Percentiles rank a stretch among this genome's conserved stretches.
Evolutionary conservation across 805 yeast species (phyloP).

Genomic region (Komagataella pastoris): DNA sequence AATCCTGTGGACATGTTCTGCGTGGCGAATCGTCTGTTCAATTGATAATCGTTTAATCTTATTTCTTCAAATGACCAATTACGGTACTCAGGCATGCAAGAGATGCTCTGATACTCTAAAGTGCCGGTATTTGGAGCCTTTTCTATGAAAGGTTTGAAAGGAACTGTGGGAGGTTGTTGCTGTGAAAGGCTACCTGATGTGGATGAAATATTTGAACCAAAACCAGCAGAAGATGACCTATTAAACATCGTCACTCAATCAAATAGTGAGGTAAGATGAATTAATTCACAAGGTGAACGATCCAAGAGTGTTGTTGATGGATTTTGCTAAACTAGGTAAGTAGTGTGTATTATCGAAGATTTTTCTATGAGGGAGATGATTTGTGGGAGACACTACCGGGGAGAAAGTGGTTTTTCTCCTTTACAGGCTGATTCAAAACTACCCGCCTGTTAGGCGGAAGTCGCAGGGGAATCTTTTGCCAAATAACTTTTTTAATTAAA

Average conservation of each 20-base stretch:
- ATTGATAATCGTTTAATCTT: slow-evolving; percentile 78
- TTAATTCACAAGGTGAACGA: background rate
- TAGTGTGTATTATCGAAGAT: background rate
- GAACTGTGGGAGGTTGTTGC: slow-evolving; percentile 35
- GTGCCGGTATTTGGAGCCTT: slow-evolving; percentile 51
- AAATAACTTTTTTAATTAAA: background rate
- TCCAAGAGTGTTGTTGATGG: background rate
- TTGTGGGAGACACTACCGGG: background rate
- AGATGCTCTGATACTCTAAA: slow-evolving; percentile 57
- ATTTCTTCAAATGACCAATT: slow-evolving; percentile 79
- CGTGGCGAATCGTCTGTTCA: slow-evolving; percentile 50
- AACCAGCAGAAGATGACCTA: background rate
- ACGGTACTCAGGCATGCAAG: slow-evolving; percentile 84
- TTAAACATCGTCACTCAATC: background rate
- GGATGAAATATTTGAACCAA: background rate
- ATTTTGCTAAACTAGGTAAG: background rate
- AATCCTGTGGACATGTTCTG: slow-evolving; percentile 2
- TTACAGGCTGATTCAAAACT: background rate
- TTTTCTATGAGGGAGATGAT: background rate
- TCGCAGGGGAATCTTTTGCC: background rate
- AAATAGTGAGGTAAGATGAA: background rate
- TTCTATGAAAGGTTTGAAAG: slow-evolving; percentile 59
- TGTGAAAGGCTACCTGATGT: background rate
- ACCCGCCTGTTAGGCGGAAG: background rate
- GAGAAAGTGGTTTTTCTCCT: background rate